Evolutionary conservation across 257 asterid species (phyloP), one percentile per base, ranked within the genome.

Genomic region (Dorcoceras hygrometricum): DNA sequence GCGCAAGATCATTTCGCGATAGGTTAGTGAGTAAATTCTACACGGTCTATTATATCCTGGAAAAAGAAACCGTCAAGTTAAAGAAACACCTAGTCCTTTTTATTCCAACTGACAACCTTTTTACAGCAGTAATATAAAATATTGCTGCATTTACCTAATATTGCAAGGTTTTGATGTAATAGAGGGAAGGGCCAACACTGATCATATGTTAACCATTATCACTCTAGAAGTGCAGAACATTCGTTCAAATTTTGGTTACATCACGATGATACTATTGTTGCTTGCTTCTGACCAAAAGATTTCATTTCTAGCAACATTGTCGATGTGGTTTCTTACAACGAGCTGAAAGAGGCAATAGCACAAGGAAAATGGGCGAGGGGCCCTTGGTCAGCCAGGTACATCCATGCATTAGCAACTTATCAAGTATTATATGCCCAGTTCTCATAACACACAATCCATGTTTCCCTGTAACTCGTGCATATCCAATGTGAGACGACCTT

Each of bases 321-420:
- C 73, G 99, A 89, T n/a, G 95, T 94, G 59, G 71, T 76, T 73
- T 87, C 98, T 16, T 94, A 94, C 57, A 39, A 75, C 34, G 99
- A 95, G 82, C 96, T 95, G 56, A 89, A 89, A 83, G 96, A 91
- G 70, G 99, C 89, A 62, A 87, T 95, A 72, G 83, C 88, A 65
- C 78, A 84, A 74, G 99, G 98, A 60, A 95, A 87, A 80, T 95
- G 99, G 98, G 99, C 98, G 19, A 84, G 99, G 77, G 99, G 98
- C 55, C 98, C 99, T 73, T 95, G 98, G 98, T 87, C 96, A 57
- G 98, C 96, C 75, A 89, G 99, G 99, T 90, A 79, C 39, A 27
- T n/a, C n/a, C n/a, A n/a, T n/a, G n/a, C n/a, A n/a, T 27, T 27
- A 10, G 55, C 54, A 4, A 20, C 20, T 8, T 16, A 60, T 39